Percentiles rank a stretch among this genome's conserved stretches.
Conservation (phyloP, 441 rosid genomes). For the Geranium incanum region DNA sequence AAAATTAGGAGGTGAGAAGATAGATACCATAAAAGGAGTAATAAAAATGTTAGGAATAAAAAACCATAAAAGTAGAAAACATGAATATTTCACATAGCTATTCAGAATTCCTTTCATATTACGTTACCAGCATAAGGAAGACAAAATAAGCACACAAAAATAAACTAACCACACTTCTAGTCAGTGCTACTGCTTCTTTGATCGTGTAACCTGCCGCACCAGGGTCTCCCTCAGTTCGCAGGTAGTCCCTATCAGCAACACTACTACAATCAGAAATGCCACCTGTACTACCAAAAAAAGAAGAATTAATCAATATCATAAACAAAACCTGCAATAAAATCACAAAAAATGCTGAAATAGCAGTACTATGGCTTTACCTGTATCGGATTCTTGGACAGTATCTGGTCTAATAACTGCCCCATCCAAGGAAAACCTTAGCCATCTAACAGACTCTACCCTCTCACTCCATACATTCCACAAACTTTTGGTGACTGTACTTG, state of each 20-base stretch:
- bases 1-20: slow-evolving; percentile 17
- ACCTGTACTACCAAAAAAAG: slow-evolving; percentile 32
- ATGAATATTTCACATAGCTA: not conserved
- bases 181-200: slow-evolving; percentile 72
- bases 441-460: slow-evolving; percentile 76
- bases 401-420: slow-evolving; percentile 47
- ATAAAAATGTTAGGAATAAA: not conserved
- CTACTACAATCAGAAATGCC: slow-evolving; percentile 29
- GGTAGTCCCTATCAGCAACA: slow-evolving; percentile 66
- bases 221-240: slow-evolving; percentile 92
- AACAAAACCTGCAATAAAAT: not conserved
- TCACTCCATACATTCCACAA: slow-evolving; percentile 77
- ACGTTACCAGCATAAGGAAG: slow-evolving; percentile 5
- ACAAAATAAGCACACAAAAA: not conserved
- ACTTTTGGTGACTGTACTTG: slow-evolving; percentile 26
- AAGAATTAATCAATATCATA: slow-evolving; percentile 7
- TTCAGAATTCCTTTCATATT: slow-evolving; percentile 14
- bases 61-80: not conserved
- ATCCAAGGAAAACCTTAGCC: slow-evolving; percentile 70
- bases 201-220: slow-evolving; percentile 82
- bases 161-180: slow-evolving; percentile 75
- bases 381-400: slow-evolving; percentile 24
- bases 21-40: slow-evolving; percentile 5
- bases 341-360: not conserved
- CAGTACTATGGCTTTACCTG: slow-evolving; percentile 31